A percentile compares a stretch with the other conserved stretches of the same genome.
phyloP scores from a whole-genome alignment of 345 rosid genomes.

The Populus euphratica region DNA sequence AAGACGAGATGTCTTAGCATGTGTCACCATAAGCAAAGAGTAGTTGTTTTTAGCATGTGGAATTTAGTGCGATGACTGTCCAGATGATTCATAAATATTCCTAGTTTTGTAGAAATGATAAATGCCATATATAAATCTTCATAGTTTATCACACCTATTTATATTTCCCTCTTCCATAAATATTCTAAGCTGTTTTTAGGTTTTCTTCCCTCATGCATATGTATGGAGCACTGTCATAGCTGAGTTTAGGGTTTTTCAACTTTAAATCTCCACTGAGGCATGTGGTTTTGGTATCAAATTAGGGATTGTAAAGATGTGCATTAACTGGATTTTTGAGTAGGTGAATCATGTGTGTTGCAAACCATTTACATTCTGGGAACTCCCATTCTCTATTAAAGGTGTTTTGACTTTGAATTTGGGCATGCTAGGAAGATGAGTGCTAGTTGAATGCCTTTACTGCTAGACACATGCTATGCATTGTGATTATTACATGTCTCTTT shows the following conservation, averaged over 20 bases:
- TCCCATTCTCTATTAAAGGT: background rate
- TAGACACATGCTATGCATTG: background rate
- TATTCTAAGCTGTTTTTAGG: background rate
- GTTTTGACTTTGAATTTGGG: background rate
- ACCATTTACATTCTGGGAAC: background rate
- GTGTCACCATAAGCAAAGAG: background rate
- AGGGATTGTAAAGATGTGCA: background rate
- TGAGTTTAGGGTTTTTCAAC: background rate
- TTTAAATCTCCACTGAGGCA: background rate
- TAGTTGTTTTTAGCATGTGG: background rate
- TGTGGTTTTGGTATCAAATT: background rate
- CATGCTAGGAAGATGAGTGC: background rate
- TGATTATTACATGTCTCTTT: slow-evolving; percentile 1
- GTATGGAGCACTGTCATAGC: background rate
- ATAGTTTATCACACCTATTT: background rate
- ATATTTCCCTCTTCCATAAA: background rate
- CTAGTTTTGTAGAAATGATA: background rate
- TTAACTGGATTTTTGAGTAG: background rate
- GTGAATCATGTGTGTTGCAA: background rate
- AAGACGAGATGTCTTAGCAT: background rate
- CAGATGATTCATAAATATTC: background rate
- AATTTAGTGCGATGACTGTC: background rate
- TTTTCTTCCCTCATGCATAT: background rate
- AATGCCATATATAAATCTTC: background rate
- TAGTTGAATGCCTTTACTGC: background rate